Base-by-base conservation (phyloP, 345 rosid genomes). In the Aethionema arabicum region DNA sequence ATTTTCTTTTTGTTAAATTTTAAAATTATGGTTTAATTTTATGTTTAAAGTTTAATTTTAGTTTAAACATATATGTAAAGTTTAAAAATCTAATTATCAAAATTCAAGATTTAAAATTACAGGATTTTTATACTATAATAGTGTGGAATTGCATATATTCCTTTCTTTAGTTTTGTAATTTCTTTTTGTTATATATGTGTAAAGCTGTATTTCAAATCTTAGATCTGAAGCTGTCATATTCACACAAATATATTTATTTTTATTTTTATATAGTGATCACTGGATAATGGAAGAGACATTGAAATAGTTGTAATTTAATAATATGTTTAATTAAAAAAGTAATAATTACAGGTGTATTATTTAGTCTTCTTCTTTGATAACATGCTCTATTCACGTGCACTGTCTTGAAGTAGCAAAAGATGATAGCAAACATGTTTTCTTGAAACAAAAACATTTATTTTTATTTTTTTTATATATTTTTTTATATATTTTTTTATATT, bases 301-400 rank as follows among this genome's bases (percentile, higher is more conserved):
- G 27, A 21, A 21, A 21, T 21, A 21, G 27, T 21, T 21, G 11
- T 54, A 57, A 51, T 70, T 42, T 63, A 56, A 12, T 63, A 63
- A 56, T 41, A 11, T 32, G n/a, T 48, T 48, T 16, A 42, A 48
- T 21, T 43, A 57, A 63, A 35, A 56, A 43, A 40, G 5, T 69
- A 62, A 33, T 47, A 48, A 69, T 3, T 4, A 8, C 6, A 56
- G 21, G 4, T 70, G 39, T 63, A 70, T 56, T 49, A 63, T 56
- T 41, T 37, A 5, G 14, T 63, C 31, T 63, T 63, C 41, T 40
- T 8, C 69, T 21, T 21, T 21, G 27, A 43, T 57, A 70, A 70
- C 65, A 60, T 70, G 74, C 54, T 70, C 51, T 41, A 36, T 41
- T 70, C 74, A 70, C 74, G 70, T 64, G 74, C 65, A 11, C n/a